A percentile compares a stretch with the other conserved stretches of the same genome.
phyloP scores from a whole-genome alignment of 345 rosid species.

The Arabis hirsuta region DNA sequence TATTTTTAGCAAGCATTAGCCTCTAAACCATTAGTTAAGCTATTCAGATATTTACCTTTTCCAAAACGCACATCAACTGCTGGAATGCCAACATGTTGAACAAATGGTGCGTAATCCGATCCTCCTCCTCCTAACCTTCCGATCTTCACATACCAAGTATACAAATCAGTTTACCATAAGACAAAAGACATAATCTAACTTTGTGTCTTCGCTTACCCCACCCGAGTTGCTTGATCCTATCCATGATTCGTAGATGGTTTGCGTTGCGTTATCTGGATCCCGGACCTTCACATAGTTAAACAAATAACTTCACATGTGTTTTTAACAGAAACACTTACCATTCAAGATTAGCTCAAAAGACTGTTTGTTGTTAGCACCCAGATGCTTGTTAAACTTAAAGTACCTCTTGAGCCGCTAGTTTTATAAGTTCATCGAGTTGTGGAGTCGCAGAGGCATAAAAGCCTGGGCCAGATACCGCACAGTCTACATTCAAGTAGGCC shows the following conservation, averaged over 20 bases:
- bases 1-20: background rate
- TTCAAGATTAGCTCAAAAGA: slow-evolving; percentile 8
- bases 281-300: slow-evolving; percentile 53
- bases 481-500: slow-evolving; percentile 77
- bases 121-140: slow-evolving; percentile 71
- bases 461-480: slow-evolving; percentile 66
- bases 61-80: slow-evolving; percentile 64
- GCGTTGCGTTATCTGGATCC: slow-evolving; percentile 79
- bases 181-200: background rate
- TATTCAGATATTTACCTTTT: slow-evolving; percentile 51
- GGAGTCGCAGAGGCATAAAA: slow-evolving; percentile 76
- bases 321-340: too few relatives aligned
- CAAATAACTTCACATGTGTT: background rate
- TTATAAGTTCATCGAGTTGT: slow-evolving; percentile 75
- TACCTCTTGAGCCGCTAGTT: slow-evolving; percentile 70
- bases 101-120: slow-evolving; percentile 80
- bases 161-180: slow-evolving; percentile 8
- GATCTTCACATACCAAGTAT: slow-evolving; percentile 48
- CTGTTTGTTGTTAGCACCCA: background rate
- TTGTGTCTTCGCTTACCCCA: slow-evolving; percentile 43
- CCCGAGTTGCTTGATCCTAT: slow-evolving; percentile 50
- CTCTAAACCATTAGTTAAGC: background rate
- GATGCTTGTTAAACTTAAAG: slow-evolving; percentile 5
- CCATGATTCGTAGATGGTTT: slow-evolving; percentile 73
- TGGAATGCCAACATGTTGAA: slow-evolving; percentile 81